Evolutionary conservation across 768 basidiomycete species (phyloP), one percentile per base, ranked within the genome.

Genomic region (Porphyrellus cyaneotinctus): DNA sequence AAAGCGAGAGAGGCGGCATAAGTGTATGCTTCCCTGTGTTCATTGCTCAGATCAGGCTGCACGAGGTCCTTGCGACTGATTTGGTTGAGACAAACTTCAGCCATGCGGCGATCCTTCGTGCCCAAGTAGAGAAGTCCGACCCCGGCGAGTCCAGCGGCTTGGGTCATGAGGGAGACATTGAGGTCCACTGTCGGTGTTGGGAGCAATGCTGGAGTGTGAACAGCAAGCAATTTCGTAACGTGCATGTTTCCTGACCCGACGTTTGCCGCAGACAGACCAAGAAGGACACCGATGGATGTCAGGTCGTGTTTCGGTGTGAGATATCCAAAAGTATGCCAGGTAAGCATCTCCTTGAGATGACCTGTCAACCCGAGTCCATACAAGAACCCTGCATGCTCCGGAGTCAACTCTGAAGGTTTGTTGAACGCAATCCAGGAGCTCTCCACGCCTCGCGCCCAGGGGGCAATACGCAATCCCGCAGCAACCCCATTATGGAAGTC

Each of bases 401-500:
- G 84, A 6, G 89, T 94, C 48, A 95, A 78, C 41, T 95, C 90
- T 0, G 84, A 78, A 0, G 97, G 95, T 61, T 89, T 91, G 70
- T 98, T 95, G 77, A 95, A 97, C 14, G 88, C 85, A 48, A 97
- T 93, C 91, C 95, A 97, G 0, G 93, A 92, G 62, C 89, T 91
- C 65, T 97, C 92, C 38, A 98, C 80, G 11, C 83, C 83, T 43
- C 74, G 70, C 10, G 86, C 80, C n/a, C 81, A 78, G 0, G 89
- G 83, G 0, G 87, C 84, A 45, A 97, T 83, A 8, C 91, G 84
- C 39, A 99, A 70, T 3, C 88, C 97, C 5, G 92, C 90, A 9
- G 93, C 92, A 0, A 97, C 95, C 11, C 97, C 97, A 57, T 95
- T 94, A 70, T 98, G 94, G 70, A 99, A 99, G 54, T 95, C 90